Base-by-base conservation (phyloP, 2,329 filamentous ascomycete species). In the Aspergillus calidoustus region DNA sequence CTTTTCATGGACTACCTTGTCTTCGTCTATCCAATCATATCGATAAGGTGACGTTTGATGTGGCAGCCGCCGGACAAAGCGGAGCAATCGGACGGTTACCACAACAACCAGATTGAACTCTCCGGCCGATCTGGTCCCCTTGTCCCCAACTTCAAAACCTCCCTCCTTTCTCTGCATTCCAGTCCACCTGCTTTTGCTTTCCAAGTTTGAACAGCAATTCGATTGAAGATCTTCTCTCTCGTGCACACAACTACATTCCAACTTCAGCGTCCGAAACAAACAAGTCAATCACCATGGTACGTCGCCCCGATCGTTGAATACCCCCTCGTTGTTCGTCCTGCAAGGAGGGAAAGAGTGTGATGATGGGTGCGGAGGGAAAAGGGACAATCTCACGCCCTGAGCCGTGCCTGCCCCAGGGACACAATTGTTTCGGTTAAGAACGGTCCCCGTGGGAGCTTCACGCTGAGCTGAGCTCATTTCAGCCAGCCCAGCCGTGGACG, bases 71-170 rank as follows among this genome's bases (percentile, higher is more conserved):
- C 19, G 15, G 22, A 22, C 22, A 47, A 31, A 60, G 44, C 57
- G 30, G 59, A 49, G 25, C 54, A 41, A 15, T 6, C 5, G 34
- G 34, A 17, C 41, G 47, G 66, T 68, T 68, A 66, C 66, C 65
- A 67, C 66, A 68, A 68, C 66, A 67, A 68, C 66, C 34, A 53
- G 43, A 60, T 50, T 31, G 7, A 22, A 19, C 19, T 53, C 54
- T 25, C 34, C 48, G 34, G 31, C 48, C 48, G 53, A 38, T 44
- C 19, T 15, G 34, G 34, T 13, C 15, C 47, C 38, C 57, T 41
- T 53, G 49, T 52, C 59, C 54, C 52, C 57, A 54, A 56, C 60
- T 15, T 60, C 34, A 52, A 52, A 44, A 34, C 53, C 44, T 57
- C 31, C 57, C 54, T 57, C 41, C 56, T 51, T 51, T 51, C 54